Evolutionary conservation across 179 eudicot species (phyloP).

Genomic region (Spinacia oleracea): DNA sequence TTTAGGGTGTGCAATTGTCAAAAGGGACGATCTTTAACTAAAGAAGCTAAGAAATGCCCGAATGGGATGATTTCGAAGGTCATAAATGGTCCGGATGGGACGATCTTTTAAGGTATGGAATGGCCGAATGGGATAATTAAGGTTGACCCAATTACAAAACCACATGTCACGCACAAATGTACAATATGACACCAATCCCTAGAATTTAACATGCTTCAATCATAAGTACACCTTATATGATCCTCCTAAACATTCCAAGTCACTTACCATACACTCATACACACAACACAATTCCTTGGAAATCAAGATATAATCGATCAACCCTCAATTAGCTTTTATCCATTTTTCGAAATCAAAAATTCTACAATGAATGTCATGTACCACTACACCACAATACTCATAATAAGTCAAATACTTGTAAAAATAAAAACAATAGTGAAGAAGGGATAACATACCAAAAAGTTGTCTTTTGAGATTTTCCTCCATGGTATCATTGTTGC

Average conservation of each 20-base stretch:
- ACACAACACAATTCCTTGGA: background rate
- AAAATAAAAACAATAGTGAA: background rate
- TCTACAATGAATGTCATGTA: too few species aligned
- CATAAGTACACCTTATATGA: background rate
- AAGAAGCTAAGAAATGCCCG: too few species aligned
- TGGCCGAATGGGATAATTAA: too few species aligned
- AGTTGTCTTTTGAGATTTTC: conserved; percentile 89
- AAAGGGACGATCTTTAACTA: too few species aligned
- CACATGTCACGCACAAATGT: background rate
- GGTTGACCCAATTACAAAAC: background rate
- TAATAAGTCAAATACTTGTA: background rate
- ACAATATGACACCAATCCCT: background rate
- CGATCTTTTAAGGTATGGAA: too few species aligned
- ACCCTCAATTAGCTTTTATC: too few species aligned
- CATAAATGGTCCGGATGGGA: too few species aligned
- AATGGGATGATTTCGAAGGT: too few species aligned
- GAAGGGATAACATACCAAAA: conserved; percentile 58
- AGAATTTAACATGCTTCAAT: background rate
- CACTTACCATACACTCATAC: background rate
- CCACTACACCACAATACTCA: too few species aligned
- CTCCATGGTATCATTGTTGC: conserved; percentile 98
- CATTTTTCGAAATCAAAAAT: too few species aligned
- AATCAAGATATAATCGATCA: too few species aligned
- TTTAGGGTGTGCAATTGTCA: too few species aligned
- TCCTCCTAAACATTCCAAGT: background rate